Evolutionary conservation across 2,329 filamentous ascomycete species (phyloP).

Genomic region (Chalaropsis ovoidea): DNA sequence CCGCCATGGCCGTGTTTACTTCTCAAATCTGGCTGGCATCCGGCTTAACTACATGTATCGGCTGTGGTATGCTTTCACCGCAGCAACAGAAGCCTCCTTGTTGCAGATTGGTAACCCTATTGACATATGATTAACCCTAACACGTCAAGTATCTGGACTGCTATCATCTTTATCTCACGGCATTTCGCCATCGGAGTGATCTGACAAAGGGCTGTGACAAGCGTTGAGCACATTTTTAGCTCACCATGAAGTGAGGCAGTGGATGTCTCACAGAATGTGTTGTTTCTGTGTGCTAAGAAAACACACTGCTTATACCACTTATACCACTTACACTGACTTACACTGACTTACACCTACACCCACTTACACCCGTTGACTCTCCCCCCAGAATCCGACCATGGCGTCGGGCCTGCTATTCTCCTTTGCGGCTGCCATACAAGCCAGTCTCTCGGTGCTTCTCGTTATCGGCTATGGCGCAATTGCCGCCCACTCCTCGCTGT

Average conservation of each 20-base stretch:
- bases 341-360: background rate
- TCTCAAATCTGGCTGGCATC: background rate
- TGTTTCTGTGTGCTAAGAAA: background rate
- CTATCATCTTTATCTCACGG: background rate
- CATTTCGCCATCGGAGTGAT: background rate
- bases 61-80: constrained; percentile 8
- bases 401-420: constrained; percentile 25
- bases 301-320: background rate
- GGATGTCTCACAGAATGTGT: background rate
- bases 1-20: background rate
- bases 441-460: constrained; percentile 39
- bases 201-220: background rate
- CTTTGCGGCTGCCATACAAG: constrained; percentile 39
- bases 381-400: background rate
- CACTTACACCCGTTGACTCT: background rate
- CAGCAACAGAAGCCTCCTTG: background rate
- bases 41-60: background rate
- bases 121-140: background rate
- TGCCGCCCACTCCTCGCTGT: constrained; percentile 34
- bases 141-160: background rate
- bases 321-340: background rate
- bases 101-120: background rate
- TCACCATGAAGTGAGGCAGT: background rate
- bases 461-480: constrained; percentile 39
- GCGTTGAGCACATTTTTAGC: background rate